Conservation (phyloP, 164 flowering plant genomes). For the Vitis rotundifolia region DNA sequence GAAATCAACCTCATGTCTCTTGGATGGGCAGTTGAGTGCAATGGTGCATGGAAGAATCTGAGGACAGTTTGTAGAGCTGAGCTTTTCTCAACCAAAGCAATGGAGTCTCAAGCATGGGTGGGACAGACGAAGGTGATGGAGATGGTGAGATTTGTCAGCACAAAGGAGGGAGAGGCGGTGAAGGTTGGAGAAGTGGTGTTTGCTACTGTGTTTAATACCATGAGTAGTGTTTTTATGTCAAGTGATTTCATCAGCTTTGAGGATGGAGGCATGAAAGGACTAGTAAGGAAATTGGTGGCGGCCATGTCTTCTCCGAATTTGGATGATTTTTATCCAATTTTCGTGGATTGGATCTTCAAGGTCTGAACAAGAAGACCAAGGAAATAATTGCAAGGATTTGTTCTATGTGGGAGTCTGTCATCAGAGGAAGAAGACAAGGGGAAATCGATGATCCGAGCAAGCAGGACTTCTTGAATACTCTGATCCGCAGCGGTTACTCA, state of each 20-base stretch:
- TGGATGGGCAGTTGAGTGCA: conserved; percentile 30
- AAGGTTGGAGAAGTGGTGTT: conserved; percentile 25
- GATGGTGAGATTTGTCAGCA: conserved; percentile 20
- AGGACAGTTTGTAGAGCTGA: conserved; percentile 36
- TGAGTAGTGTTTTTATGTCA: conserved; percentile 23
- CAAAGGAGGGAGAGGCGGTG: conserved; percentile 23
- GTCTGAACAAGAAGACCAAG: conserved; percentile 16
- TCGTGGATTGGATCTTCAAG: conserved; percentile 29
- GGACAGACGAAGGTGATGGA: conserved; percentile 34
- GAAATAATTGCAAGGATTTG: conserved; percentile 2
- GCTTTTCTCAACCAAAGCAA: conserved; percentile 32
- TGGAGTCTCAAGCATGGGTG: conserved; percentile 27
- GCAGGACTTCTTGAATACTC: conserved; percentile 30
- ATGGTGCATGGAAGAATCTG: conserved; percentile 35
- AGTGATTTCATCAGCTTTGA: conserved; percentile 23
- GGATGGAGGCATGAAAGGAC: conserved; percentile 17
- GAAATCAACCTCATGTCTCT: conserved; percentile 11
- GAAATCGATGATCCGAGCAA: neutral
- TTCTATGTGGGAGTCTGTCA: conserved; percentile 25
- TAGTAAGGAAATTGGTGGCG: conserved; percentile 13
- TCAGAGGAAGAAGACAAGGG: conserved; percentile 30
- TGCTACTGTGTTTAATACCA: conserved; percentile 21
- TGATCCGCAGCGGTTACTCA: conserved; percentile 21
- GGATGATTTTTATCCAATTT: conserved; percentile 33
- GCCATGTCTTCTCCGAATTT: conserved; percentile 25